A percentile compares a stretch with the other conserved stretches of the same genome.
phyloP scores from a whole-genome alignment of 148 eudicot species.

The Dianthus caryophyllus region DNA sequence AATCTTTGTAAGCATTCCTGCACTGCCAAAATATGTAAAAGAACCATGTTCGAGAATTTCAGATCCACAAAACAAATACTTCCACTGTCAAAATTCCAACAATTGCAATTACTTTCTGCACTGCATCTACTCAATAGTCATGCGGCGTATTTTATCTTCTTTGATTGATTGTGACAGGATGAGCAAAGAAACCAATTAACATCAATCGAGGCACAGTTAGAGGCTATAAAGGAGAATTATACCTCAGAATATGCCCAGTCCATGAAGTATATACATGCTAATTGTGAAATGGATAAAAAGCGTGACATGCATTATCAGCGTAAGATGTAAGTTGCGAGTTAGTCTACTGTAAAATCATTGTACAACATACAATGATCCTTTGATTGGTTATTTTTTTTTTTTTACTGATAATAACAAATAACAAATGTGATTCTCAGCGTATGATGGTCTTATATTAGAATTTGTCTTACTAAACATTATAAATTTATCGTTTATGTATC shows the following conservation, averaged over 20 bases:
- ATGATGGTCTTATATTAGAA: no score
- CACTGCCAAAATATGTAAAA: no score
- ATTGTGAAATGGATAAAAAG: slow-evolving; percentile 65
- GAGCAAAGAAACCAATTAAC: slow-evolving; percentile 58
- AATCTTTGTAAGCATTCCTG: no score
- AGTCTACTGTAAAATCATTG: no score
- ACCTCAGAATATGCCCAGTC: slow-evolving; percentile 43
- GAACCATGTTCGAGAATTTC: no score
- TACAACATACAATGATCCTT: no score
- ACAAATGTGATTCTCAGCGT: no score
- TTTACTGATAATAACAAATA: no score
- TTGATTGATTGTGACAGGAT: slow-evolving; percentile 47
- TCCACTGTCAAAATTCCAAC: no score
- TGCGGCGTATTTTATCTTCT: background rate
- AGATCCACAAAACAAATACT: no score
- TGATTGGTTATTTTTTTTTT: no score
- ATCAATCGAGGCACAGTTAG: slow-evolving; percentile 51
- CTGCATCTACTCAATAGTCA: background rate
- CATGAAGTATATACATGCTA: slow-evolving; percentile 43
- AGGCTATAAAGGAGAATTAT: slow-evolving; percentile 54
- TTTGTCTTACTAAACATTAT: background rate
- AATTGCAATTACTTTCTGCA: background rate
- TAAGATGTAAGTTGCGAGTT: slow-evolving; percentile 68
- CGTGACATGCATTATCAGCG: slow-evolving; percentile 81
- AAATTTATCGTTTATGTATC: background rate